Conservation (phyloP, 306 rosid genomes). For the Sicyos baderoa region DNA sequence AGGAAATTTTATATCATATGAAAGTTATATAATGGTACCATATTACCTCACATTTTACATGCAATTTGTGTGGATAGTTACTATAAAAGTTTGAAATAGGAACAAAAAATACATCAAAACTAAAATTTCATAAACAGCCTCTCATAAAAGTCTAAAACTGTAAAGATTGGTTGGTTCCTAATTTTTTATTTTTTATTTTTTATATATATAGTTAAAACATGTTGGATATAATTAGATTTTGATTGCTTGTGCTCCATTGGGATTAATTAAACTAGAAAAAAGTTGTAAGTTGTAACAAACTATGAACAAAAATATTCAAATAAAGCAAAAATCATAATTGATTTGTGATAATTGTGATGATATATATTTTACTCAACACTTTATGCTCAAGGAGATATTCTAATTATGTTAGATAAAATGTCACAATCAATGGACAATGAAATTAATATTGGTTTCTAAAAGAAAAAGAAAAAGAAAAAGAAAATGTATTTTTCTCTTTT, state of each 20-base stretch:
- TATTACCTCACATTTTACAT: neutral
- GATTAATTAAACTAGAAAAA: neutral
- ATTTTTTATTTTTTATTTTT: no score
- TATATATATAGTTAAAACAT: neutral
- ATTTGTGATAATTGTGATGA: neutral
- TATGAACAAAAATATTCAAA: neutral
- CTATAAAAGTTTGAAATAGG: neutral
- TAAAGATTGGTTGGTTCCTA: neutral
- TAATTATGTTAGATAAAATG: conserved; percentile 8
- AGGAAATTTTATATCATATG: neutral
- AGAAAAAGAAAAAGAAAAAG: neutral
- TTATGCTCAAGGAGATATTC: conserved; percentile 2
- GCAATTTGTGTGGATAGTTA: neutral
- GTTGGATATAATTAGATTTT: neutral
- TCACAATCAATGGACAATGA: conserved; percentile 5
- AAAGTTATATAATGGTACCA: neutral
- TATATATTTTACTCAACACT: neutral
- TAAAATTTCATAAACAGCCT: neutral
- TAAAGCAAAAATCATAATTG: neutral
- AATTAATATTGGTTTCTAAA: neutral
- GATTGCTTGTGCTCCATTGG: neutral
- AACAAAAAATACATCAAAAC: neutral
- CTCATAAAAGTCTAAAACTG: neutral
- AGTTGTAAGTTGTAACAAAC: conserved; percentile 3
- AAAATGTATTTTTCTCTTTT: neutral